Base-by-base conservation (phyloP, 2,329 filamentous ascomycete genomes). In the Cladosporium sp. region DNA sequence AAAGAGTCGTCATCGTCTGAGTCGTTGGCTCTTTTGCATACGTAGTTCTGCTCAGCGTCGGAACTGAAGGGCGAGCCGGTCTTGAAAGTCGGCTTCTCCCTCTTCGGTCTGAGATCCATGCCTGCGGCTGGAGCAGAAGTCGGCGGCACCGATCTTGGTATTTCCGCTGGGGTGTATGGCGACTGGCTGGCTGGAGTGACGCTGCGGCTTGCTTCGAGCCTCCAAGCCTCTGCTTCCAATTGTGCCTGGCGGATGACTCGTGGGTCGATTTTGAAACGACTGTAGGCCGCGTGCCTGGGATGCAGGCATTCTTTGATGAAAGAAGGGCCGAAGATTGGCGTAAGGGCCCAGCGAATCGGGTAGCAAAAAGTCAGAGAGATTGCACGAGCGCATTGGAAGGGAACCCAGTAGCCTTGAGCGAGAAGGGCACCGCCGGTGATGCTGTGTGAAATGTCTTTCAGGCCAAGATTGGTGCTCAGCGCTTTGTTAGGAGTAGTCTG, bases 371-470 rank as follows among this genome's bases (percentile, higher is more conserved):
- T 96, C 3, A 88, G 81, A 62, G 91, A 95, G 45, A 99, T 75
- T 9, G 89, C 90, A 69, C 81, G 86, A 41, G 93, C 93, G 58
- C 90, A 95, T 34, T 82, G 73, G 62, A 85, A 97, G 2, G 92
- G 92, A 80, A 97, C 89, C 93, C 93, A 99, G 70, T 97, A 99
- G 29, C 93, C 91, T 83, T 99, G 93, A 47, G 91, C 92, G 54
- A 83, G 83, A 51, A 97, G 84, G 24, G 90, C 85, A 6, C 93
- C 93, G 20, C 93, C 93, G 1, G 93, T 99, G 66, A 97, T 95
- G 68, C 89, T 96, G 67, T 95, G 87, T 22, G 87, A 89, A 54
- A 97, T 88, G n/a, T 93, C 86, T n/a, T 19, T 30, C 29, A 99
- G 80, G 5, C 92, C 91, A 0, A 83, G 81, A 60, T 96, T 97